These are phyloP conservation scores for Cucumis variabilis DNA, from an alignment of 331 rosid genomes.

Conservation along the genomic window DNA sequence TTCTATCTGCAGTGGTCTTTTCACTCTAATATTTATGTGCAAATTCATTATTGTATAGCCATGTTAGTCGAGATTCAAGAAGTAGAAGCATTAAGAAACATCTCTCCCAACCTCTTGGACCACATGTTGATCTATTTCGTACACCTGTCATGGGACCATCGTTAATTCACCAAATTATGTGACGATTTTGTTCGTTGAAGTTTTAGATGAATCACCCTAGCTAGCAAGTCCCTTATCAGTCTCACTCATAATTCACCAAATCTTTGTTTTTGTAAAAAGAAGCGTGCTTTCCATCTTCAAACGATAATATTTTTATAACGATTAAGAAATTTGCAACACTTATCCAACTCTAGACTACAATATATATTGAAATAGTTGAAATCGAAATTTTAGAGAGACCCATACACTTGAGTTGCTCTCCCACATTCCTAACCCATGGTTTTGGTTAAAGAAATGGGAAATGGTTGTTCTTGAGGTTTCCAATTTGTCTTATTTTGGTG, in stretches of 20 bases:
- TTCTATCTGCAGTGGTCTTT: neutral
- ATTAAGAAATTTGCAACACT: too few relatives aligned
- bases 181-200: neutral
- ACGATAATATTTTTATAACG: too few relatives aligned
- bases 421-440: conserved; percentile 18
- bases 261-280: too few relatives aligned
- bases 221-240: neutral
- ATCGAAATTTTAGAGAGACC: too few relatives aligned
- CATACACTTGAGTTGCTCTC: neutral
- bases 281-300: neutral
- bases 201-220: neutral
- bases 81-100: neutral
- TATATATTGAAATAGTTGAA: too few relatives aligned
- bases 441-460: neutral
- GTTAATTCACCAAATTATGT: neutral
- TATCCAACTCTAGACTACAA: too few relatives aligned
- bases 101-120: neutral
- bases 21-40: neutral
- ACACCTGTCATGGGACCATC: neutral
- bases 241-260: too few relatives aligned
- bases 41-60: neutral
- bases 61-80: neutral
- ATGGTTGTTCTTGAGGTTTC: neutral
- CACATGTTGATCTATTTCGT: neutral
- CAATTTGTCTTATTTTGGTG: conserved; percentile 4